Conservation (phyloP, 1,139 yeast species). For the Meyerozyma smithsonii region DNA sequence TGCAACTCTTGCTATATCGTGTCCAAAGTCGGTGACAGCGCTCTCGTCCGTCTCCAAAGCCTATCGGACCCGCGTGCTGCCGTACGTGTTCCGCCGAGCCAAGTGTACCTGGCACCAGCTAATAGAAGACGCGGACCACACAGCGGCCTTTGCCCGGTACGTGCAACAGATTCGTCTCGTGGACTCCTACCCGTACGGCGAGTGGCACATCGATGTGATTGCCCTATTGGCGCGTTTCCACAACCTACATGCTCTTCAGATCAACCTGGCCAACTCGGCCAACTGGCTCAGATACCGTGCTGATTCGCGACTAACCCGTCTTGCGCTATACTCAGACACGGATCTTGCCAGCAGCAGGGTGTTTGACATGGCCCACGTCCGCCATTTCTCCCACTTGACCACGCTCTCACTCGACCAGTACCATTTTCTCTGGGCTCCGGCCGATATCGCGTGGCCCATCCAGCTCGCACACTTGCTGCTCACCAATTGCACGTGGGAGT, state of each 20-base stretch:
- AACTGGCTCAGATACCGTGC: background rate
- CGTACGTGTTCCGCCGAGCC: background rate
- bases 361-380: background rate
- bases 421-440: background rate
- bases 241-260: background rate
- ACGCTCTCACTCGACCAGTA: background rate
- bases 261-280: slow-evolving; percentile 1
- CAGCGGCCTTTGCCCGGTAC: background rate
- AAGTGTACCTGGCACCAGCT: background rate
- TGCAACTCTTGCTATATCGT: background rate
- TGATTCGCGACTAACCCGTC: background rate
- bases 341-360: background rate
- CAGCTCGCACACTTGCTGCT: background rate
- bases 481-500: slow-evolving; percentile 4
- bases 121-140: background rate
- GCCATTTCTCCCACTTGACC: background rate
- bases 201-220: slow-evolving; percentile 1
- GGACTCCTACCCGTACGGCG: slow-evolving; percentile 1
- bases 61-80: background rate
- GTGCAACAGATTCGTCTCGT: background rate
- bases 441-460: background rate
- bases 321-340: background rate
- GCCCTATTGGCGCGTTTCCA: background rate
- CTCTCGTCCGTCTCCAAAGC: background rate
- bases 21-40: background rate